Percentiles rank a stretch among this genome's conserved stretches.
These are phyloP conservation scores for Rhynchospora breviuscula DNA, from an alignment of 176 grass and related monocot species.

Conservation along the genomic window DNA sequence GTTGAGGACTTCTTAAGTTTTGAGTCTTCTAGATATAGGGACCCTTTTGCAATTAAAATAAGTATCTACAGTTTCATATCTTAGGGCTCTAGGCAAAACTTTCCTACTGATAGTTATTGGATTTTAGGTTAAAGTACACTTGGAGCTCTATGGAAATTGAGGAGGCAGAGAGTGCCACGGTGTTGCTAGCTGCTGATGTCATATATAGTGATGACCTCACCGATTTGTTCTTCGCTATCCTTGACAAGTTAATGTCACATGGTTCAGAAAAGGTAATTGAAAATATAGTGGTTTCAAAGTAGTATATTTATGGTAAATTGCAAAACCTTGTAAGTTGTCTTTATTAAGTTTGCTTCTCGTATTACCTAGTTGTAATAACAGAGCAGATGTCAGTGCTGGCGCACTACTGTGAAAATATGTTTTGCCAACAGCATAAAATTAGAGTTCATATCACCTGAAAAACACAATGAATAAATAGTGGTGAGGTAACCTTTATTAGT, in stretches of 20 bases:
- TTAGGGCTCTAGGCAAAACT: background rate
- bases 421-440: background rate
- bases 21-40: background rate
- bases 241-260: conserved; percentile 51
- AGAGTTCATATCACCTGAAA: background rate
- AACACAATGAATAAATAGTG: background rate
- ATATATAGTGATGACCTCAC: conserved; percentile 83
- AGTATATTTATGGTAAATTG: background rate
- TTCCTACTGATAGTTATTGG: background rate
- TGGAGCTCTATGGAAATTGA: conserved; percentile 58
- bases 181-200: conserved; percentile 74
- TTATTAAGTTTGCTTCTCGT: background rate
- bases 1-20: background rate
- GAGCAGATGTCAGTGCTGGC: background rate
- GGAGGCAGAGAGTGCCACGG: conserved; percentile 51
- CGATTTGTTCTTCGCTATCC: conserved; percentile 51
- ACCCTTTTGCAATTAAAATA: background rate
- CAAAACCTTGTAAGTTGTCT: background rate
- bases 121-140: conserved; percentile 34
- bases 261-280: conserved; percentile 48
- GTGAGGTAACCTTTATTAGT: conserved; percentile 17
- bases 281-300: background rate
- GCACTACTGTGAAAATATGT: background rate
- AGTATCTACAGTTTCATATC: background rate
- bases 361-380: background rate